Evolutionary conservation across 1,284 basidiomycete genomes (phyloP).

Genomic region (Boletus semigastroideus): DNA sequence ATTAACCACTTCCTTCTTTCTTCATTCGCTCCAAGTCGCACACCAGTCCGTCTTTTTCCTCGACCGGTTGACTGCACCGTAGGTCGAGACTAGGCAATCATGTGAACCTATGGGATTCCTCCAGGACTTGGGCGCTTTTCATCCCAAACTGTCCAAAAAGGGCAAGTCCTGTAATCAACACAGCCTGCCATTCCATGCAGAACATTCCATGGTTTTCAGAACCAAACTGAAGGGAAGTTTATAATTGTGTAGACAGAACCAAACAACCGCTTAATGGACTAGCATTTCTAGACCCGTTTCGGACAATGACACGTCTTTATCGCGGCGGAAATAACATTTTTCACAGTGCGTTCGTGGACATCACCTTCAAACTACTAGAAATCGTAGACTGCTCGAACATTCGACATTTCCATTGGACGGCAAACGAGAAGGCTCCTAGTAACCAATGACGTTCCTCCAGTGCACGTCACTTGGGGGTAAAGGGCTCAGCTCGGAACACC

Average conservation of each 20-base stretch:
- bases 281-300: constrained; percentile 7
- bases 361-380: not conserved
- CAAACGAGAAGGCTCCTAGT: not conserved
- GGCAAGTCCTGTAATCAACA: constrained; percentile 20
- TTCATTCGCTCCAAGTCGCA: constrained; percentile 1
- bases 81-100: not conserved
- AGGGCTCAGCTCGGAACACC: constrained; percentile 7
- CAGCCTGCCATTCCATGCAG: constrained; percentile 28
- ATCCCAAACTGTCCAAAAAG: constrained; percentile 6
- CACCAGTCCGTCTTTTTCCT: not conserved
- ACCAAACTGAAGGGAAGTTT: constrained; percentile 3
- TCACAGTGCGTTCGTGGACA: not conserved
- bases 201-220: constrained; percentile 22
- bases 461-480: constrained; percentile 7
- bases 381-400: constrained; percentile 5
- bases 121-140: not conserved
- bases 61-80: not conserved
- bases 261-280: constrained; percentile 16
- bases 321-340: constrained; percentile 16
- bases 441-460: not conserved
- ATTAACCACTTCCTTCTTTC: constrained; percentile 2
- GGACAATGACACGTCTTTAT: constrained; percentile 3
- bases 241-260: constrained; percentile 25
- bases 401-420: constrained; percentile 1
- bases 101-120: not conserved